These are phyloP conservation scores for Zoysia pacifica DNA, from an alignment of 176 grass and related monocot species.

Conservation along the genomic window DNA sequence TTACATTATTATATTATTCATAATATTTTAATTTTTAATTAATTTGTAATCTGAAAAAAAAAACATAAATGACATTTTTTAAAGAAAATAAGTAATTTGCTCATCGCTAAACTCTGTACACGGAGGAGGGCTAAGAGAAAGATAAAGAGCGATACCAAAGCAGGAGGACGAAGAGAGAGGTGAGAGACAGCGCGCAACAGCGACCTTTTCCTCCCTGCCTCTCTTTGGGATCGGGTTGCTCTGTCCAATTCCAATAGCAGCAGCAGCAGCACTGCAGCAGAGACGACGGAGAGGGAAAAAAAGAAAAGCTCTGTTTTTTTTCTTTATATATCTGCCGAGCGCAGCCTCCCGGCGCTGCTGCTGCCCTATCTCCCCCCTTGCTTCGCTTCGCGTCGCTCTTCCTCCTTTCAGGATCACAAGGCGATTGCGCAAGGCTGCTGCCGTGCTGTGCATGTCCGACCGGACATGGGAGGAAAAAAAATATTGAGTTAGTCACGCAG, in stretches of 20 bases:
- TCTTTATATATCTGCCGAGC: constrained; percentile 54
- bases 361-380: not conserved
- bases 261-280: constrained; percentile 27
- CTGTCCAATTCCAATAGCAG: constrained; percentile 69
- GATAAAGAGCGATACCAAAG: constrained; percentile 51
- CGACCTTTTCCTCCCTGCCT: constrained; percentile 67
- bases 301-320: constrained; percentile 21
- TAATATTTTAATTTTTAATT: too few species aligned
- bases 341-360: constrained; percentile 6
- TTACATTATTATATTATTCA: too few species aligned
- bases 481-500: constrained; percentile 57
- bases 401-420: constrained; percentile 87
- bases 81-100: too few species aligned
- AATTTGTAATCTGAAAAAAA: too few species aligned
- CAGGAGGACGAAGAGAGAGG: constrained; percentile 8
- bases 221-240: constrained; percentile 33
- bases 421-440: constrained; percentile 77
- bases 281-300: not conserved
- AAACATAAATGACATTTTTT: too few species aligned
- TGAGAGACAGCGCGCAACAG: constrained; percentile 46
- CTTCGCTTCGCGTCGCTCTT: constrained; percentile 45
- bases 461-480: constrained; percentile 51
- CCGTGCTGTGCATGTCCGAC: constrained; percentile 25
- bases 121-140: constrained; percentile 46
- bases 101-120: constrained; percentile 41